phyloP scores from a whole-genome alignment of 139 green algal species.

The Picochlorum costavermella region DNA sequence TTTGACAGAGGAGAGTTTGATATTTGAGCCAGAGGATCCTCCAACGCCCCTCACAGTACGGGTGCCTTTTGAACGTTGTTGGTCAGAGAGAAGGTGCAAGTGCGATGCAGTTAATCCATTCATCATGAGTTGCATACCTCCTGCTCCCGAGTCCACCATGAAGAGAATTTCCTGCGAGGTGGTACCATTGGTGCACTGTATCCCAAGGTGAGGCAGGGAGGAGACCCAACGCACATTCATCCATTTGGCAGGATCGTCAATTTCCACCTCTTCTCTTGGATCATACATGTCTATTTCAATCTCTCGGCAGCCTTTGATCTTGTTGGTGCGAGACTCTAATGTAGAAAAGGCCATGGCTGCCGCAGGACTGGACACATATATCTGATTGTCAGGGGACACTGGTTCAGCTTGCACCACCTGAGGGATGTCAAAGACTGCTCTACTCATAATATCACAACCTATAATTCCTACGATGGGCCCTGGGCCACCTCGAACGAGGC shows the following conservation, averaged over 20 bases:
- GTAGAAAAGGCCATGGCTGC: conserved; percentile 16
- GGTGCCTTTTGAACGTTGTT: not conserved
- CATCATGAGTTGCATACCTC: conserved; percentile 26
- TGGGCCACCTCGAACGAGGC: conserved; percentile 23
- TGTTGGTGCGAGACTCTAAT: not conserved
- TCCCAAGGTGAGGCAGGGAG: conserved; percentile 13
- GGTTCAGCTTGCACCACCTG: not conserved
- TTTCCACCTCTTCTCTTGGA: not conserved
- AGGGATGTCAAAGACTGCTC: conserved; percentile 31
- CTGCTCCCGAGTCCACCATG: conserved; percentile 30
- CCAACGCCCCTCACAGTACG: conserved; percentile 3
- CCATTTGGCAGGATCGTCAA: not conserved
- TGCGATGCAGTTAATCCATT: conserved; percentile 16
- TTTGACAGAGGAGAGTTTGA: conserved; percentile 3
- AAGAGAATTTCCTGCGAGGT: conserved; percentile 4
- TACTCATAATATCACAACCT: conserved; percentile 32
- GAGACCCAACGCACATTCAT: conserved; percentile 5
- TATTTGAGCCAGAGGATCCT: not conserved
- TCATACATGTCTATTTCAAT: not conserved
- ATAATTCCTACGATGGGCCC: conserved; percentile 33
- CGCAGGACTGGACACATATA: conserved; percentile 10
- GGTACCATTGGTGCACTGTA: not conserved
- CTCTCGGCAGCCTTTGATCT: not conserved
- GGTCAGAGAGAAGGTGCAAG: conserved; percentile 1
- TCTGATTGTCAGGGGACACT: not conserved